Evolutionary conservation across 495 filamentous ascomycete genomes (phyloP).

Genomic region (Annulohypoxylon nitens): DNA sequence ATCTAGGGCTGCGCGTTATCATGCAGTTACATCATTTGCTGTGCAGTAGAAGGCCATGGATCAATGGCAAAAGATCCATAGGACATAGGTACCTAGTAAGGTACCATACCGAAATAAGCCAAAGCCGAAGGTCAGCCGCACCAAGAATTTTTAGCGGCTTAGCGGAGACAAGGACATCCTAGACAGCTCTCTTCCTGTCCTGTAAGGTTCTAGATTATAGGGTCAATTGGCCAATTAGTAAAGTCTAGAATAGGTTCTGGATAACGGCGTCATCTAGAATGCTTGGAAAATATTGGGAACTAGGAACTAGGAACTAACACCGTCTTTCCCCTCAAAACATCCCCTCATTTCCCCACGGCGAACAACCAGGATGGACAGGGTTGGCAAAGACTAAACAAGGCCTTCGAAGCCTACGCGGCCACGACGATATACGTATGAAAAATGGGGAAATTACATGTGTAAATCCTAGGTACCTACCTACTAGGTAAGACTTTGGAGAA

Average conservation of each 20-base stretch:
- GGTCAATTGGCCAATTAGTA: neutral
- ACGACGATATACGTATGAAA: neutral
- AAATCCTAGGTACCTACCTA: neutral
- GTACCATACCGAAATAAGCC: slow-evolving; percentile 35
- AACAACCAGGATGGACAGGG: neutral
- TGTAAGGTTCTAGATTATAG: too few relatives aligned
- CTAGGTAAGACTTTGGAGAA: neutral
- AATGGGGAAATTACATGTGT: neutral
- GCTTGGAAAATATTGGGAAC: slow-evolving; percentile 1
- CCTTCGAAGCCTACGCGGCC: slow-evolving; percentile 4
- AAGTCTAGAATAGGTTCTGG: slow-evolving; percentile 14
- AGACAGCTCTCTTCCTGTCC: neutral
- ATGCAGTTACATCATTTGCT: slow-evolving; percentile 22
- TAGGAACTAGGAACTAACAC: neutral
- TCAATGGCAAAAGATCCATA: neutral
- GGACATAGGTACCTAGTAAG: neutral
- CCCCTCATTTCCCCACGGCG: slow-evolving; percentile 35
- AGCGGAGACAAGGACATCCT: slow-evolving; percentile 10
- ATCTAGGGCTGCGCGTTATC: slow-evolving; percentile 11
- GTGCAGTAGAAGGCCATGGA: neutral
- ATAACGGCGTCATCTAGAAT: slow-evolving; percentile 19
- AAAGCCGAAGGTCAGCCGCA: slow-evolving; percentile 32
- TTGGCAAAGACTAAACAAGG: neutral
- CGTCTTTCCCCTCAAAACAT: neutral
- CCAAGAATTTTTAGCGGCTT: slow-evolving; percentile 13